Percentiles rank a stretch among this genome's conserved stretches.
Evolutionary conservation across 768 basidiomycete genomes (phyloP).

Genomic region (Trametes cubensis): DNA sequence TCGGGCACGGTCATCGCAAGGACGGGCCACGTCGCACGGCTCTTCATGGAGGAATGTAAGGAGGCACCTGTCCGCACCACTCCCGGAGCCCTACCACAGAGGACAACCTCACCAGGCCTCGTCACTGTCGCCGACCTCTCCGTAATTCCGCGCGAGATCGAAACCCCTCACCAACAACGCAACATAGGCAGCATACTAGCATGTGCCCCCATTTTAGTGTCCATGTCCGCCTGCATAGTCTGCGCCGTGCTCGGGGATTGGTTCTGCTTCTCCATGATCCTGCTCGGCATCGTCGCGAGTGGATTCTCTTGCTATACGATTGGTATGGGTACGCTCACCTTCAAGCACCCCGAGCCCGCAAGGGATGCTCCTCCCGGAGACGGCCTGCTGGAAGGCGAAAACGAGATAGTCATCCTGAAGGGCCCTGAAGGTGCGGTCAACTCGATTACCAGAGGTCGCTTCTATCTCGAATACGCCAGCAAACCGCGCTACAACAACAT

Average conservation of each 20-base stretch:
- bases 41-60: constrained; percentile 16
- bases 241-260: constrained; percentile 3
- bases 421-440: constrained; percentile 16
- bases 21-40: constrained; percentile 16
- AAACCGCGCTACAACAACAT: constrained; percentile 12
- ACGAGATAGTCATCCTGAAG: background rate
- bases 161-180: background rate
- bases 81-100: background rate
- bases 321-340: constrained; percentile 7
- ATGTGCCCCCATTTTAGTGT: background rate
- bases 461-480: constrained; percentile 12
- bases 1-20: constrained; percentile 17
- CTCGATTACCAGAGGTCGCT: constrained; percentile 13
- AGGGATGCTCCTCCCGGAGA: background rate
- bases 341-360: background rate
- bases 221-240: background rate
- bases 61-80: background rate
- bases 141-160: background rate
- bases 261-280: constrained; percentile 9
- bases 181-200: constrained; percentile 5
- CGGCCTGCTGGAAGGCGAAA: background rate
- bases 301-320: constrained; percentile 9
- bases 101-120: background rate
- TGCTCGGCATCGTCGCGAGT: constrained; percentile 3
- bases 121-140: constrained; percentile 10